Percentiles rank a stretch among this genome's conserved stretches.
Evolutionary conservation across 2,329 filamentous ascomycete species (phyloP).

Genomic region (Phyllosticta ampelicida): DNA sequence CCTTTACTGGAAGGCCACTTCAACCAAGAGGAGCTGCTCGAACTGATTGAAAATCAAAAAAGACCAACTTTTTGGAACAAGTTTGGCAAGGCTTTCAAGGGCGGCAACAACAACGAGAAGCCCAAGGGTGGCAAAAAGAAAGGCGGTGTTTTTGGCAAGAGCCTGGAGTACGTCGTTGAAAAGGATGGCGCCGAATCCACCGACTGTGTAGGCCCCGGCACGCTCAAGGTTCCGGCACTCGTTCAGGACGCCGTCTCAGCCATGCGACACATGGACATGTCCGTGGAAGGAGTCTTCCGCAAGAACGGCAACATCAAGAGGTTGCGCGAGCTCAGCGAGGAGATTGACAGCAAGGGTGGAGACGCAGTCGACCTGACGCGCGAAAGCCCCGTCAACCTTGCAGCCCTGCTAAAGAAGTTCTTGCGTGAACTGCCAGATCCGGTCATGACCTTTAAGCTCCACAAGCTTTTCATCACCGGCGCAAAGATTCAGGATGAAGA

Average conservation of each 20-base stretch:
- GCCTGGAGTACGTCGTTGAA: conserved; percentile 79
- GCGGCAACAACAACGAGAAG: conserved; percentile 56
- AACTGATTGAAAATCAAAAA: conserved; percentile 74
- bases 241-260: conserved; percentile 90
- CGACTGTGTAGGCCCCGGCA: conserved; percentile 85
- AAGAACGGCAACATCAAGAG: conserved; percentile 99
- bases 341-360: conserved; percentile 76
- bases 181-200: conserved; percentile 95
- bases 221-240: conserved; percentile 81
- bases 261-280: conserved; percentile 98
- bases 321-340: conserved; percentile 72
- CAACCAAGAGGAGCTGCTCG: conserved; percentile 82
- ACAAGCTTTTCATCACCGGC: conserved; percentile 78
- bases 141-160: conserved; percentile 75
- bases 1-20: conserved; percentile 84
- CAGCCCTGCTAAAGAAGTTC: conserved; percentile 90
- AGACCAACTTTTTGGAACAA: conserved; percentile 98
- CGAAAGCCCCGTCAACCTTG: conserved; percentile 86
- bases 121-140: conserved; percentile 76
- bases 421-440: conserved; percentile 90
- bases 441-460: conserved; percentile 87
- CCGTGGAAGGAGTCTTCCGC: conserved; percentile 93
- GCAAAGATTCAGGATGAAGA: conserved; percentile 77
- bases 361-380: conserved; percentile 77
- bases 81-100: conserved; percentile 76